Evolutionary conservation across 441 rosid species (phyloP).

Genomic region (Gossypium gossypioides): DNA sequence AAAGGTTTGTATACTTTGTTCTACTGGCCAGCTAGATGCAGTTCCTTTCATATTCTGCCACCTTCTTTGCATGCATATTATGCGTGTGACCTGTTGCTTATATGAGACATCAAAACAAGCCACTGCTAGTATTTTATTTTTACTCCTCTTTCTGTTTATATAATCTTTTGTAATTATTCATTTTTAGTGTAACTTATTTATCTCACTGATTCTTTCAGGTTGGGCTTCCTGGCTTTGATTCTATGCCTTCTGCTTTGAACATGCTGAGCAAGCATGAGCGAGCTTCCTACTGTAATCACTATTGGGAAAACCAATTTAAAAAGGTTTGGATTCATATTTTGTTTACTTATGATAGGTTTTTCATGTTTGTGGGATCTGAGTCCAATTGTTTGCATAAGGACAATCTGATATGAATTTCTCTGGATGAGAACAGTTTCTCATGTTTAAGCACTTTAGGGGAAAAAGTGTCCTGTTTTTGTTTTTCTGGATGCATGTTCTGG

Average conservation of each 20-base stretch:
- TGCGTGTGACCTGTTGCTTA: background rate
- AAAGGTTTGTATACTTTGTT: constrained; percentile 50
- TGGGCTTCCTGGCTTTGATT: constrained; percentile 99
- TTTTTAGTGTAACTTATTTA: constrained; percentile 15
- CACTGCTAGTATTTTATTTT: background rate
- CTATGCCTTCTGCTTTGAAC: constrained; percentile 86
- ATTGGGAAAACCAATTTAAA: constrained; percentile 87
- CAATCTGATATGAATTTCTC: background rate
- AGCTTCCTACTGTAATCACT: constrained; percentile 94
- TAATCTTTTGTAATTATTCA: constrained; percentile 5
- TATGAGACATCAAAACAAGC: background rate
- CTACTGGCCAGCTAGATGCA: background rate
- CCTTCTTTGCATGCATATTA: background rate
- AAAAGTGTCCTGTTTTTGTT: background rate
- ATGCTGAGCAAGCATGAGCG: constrained; percentile 94
- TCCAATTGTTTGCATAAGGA: constrained; percentile 1
- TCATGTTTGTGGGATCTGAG: constrained; percentile 1
- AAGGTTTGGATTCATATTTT: constrained; percentile 51
- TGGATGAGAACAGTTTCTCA: background rate
- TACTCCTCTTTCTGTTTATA: background rate
- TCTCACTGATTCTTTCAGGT: constrained; percentile 49
- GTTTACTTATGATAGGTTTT: constrained; percentile 1
- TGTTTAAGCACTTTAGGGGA: background rate
- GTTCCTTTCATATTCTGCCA: background rate
- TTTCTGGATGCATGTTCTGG: background rate